phyloP scores from a whole-genome alignment of 192 early-diverging fungal genomes.

The Coemansia reversa region DNA sequence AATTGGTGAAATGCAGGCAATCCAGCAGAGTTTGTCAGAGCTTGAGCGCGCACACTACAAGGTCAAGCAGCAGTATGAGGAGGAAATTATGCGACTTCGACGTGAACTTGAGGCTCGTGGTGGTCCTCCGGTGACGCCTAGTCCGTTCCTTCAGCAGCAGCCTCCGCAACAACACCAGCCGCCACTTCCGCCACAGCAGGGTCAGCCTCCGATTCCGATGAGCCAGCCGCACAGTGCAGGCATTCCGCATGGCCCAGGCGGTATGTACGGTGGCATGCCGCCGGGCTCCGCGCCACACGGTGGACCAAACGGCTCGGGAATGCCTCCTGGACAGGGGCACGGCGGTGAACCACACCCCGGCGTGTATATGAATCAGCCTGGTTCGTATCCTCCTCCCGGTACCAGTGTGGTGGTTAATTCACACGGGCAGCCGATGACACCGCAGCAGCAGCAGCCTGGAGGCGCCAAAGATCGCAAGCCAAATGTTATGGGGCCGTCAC shows the following conservation, averaged over 20 bases:
- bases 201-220: slow-evolving; percentile 55
- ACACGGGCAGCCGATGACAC: slow-evolving; percentile 52
- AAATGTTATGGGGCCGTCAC: slow-evolving; percentile 43
- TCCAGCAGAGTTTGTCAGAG: slow-evolving; percentile 76
- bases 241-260: slow-evolving; percentile 37
- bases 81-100: slow-evolving; percentile 78
- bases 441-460: slow-evolving; percentile 44
- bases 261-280: slow-evolving; percentile 49
- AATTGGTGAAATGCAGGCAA: slow-evolving; percentile 74
- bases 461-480: slow-evolving; percentile 52
- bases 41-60: slow-evolving; percentile 78
- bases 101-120: slow-evolving; percentile 79
- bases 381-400: slow-evolving; percentile 48
- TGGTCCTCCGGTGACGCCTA: slow-evolving; percentile 53
- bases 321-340: slow-evolving; percentile 36
- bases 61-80: slow-evolving; percentile 84
- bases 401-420: slow-evolving; percentile 46
- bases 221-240: slow-evolving; percentile 30
- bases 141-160: slow-evolving; percentile 55
- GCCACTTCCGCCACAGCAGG: slow-evolving; percentile 65
- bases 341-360: slow-evolving; percentile 39
- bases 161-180: slow-evolving; percentile 53
- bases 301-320: slow-evolving; percentile 38
- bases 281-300: slow-evolving; percentile 35
- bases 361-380: slow-evolving; percentile 44